Evolutionary conservation across 805 yeast species (phyloP).

Genomic region (Saccharomycopsis sp.): DNA sequence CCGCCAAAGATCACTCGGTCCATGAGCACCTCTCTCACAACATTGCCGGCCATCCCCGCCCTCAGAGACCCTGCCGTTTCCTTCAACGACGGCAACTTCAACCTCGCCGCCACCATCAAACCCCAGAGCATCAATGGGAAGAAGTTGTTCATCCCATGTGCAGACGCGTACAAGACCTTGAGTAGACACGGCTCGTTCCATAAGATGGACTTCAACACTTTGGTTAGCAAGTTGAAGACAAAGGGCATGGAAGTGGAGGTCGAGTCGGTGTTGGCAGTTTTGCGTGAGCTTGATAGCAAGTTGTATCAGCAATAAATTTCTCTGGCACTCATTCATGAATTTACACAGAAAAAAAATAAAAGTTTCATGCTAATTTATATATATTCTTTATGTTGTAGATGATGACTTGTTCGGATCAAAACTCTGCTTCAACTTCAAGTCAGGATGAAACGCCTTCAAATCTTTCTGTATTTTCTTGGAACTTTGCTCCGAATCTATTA

Average conservation of each 20-base stretch:
- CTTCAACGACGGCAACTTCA: background rate
- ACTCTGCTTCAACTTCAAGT: too few species aligned
- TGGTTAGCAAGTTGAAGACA: conserved; percentile 68
- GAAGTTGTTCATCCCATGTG: conserved; percentile 70
- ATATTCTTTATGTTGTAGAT: too few species aligned
- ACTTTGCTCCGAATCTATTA: background rate
- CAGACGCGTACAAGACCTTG: conserved; percentile 83
- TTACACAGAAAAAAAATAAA: too few species aligned
- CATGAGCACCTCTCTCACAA: background rate
- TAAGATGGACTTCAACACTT: conserved; percentile 59
- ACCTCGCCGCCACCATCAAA: background rate
- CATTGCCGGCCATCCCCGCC: conserved; percentile 4
- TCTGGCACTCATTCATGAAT: too few species aligned
- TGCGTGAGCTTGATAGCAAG: conserved; percentile 71
- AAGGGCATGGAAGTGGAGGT: conserved; percentile 88
- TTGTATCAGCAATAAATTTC: too few species aligned
- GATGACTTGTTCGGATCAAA: too few species aligned
- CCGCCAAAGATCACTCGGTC: conserved; percentile 3
- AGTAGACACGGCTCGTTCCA: conserved; percentile 73
- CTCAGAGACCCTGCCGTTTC: too few species aligned
- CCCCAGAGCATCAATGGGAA: conserved; percentile 7
- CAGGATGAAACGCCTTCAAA: conserved; percentile 1
- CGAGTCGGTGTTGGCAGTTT: conserved; percentile 77
- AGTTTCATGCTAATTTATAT: too few species aligned
- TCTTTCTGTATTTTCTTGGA: background rate